phyloP scores from a whole-genome alignment of 73 alveolate genomes.

The Paramecium primaurelia region DNA sequence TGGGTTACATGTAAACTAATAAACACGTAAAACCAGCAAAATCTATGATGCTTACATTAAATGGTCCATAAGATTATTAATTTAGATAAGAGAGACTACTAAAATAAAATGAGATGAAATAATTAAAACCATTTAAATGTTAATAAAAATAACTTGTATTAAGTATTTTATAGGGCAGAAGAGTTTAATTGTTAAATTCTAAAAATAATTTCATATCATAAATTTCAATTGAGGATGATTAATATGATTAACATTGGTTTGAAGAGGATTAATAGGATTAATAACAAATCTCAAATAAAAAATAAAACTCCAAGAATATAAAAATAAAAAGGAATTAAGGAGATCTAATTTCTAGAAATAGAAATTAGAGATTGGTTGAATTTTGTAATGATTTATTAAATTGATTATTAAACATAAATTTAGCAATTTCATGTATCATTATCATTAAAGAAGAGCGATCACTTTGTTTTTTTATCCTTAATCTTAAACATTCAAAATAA shows the following conservation, averaged over 20 bases:
- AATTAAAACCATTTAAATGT: background rate
- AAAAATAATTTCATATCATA: background rate
- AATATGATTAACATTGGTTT: background rate
- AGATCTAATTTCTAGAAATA: background rate
- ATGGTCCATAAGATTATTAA: conserved; percentile 3
- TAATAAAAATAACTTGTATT: background rate
- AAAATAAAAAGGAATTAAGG: background rate
- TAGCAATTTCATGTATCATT: background rate
- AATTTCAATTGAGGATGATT: background rate
- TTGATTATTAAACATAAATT: background rate
- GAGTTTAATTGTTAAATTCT: background rate
- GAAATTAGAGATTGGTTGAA: background rate
- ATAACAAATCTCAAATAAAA: background rate
- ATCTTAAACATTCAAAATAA: background rate
- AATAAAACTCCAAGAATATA: background rate
- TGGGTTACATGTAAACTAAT: background rate
- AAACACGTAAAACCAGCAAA: background rate
- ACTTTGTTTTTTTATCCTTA: background rate
- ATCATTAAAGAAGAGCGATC: background rate
- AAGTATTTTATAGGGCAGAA: background rate
- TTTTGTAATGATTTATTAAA: background rate
- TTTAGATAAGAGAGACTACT: background rate
- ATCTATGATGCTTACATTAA: background rate
- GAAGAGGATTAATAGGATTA: background rate
- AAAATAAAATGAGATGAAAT: background rate